These are phyloP conservation scores for Aspergillus carlsbadensis DNA, from an alignment of 495 filamentous ascomycete species.

Conservation along the genomic window DNA sequence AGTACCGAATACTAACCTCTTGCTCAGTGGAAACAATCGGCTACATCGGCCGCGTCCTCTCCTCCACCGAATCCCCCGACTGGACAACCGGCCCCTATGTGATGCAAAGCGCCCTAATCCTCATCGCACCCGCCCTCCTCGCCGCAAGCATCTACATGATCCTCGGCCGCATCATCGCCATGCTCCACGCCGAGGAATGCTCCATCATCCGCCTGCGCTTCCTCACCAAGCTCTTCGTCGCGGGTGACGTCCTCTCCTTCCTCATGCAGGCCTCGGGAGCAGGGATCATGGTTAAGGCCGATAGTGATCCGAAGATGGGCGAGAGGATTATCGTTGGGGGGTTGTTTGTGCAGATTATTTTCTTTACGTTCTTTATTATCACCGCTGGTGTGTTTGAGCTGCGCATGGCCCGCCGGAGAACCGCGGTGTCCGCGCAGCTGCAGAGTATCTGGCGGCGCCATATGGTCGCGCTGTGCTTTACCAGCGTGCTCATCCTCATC, in stretches of 20 bases:
- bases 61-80: conserved; percentile 28
- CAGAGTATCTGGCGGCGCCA: conserved; percentile 48
- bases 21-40: conserved; percentile 40
- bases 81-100: conserved; percentile 43
- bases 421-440: conserved; percentile 19
- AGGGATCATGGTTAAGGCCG: conserved; percentile 32
- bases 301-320: conserved; percentile 17
- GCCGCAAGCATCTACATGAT: conserved; percentile 59
- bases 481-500: conserved; percentile 56
- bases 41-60: conserved; percentile 37
- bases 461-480: conserved; percentile 51
- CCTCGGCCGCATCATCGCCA: conserved; percentile 49
- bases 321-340: conserved; percentile 47
- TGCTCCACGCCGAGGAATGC: conserved; percentile 40
- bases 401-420: conserved; percentile 29
- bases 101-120: conserved; percentile 50
- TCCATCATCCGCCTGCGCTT: conserved; percentile 39
- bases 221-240: conserved; percentile 47
- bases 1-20: too few species aligned
- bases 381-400: conserved; percentile 42
- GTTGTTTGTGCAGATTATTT: conserved; percentile 50
- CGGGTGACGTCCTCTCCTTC: conserved; percentile 43
- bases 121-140: conserved; percentile 52
- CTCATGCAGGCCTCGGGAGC: conserved; percentile 38
- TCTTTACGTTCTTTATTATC: conserved; percentile 54